A percentile compares a stretch with the other conserved stretches of the same genome.
phyloP scores from a whole-genome alignment of 2,329 filamentous ascomycete species.

The Didymella pinodella region DNA sequence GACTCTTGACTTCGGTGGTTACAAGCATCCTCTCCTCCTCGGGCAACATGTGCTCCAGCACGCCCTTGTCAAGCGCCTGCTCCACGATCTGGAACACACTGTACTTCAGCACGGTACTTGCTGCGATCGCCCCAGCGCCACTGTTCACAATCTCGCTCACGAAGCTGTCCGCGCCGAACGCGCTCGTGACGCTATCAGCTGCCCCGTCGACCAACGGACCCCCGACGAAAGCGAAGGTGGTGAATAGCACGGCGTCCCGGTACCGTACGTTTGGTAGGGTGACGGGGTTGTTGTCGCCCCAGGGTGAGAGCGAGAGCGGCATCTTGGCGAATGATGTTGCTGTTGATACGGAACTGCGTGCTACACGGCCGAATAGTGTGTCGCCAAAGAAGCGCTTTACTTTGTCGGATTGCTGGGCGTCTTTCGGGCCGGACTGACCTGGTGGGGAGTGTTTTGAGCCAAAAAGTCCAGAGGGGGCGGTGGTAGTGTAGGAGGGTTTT shows the following conservation, averaged over 20 bases:
- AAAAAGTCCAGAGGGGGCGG: neutral
- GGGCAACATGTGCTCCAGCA: neutral
- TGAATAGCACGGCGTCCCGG: neutral
- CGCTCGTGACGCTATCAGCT: neutral
- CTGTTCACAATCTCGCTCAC: neutral
- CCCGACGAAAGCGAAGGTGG: neutral
- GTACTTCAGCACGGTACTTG: neutral
- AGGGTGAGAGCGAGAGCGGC: neutral
- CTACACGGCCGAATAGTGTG: neutral
- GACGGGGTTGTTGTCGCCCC: neutral
- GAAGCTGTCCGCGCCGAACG: neutral
- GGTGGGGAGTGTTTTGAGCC: neutral
- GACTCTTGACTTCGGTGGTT: neutral
- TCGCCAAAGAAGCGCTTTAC: neutral
- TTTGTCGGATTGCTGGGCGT: neutral
- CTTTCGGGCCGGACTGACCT: neutral
- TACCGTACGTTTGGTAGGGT: neutral
- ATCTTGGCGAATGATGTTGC: neutral
- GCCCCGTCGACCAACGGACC: neutral
- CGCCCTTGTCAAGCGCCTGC: neutral
- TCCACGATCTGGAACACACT: neutral
- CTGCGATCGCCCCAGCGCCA: neutral
- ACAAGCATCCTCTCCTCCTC: neutral
- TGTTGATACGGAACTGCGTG: neutral
- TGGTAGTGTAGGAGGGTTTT: neutral